phyloP scores from a whole-genome alignment of 495 filamentous ascomycete genomes.

The Neurospora sp. region DNA sequence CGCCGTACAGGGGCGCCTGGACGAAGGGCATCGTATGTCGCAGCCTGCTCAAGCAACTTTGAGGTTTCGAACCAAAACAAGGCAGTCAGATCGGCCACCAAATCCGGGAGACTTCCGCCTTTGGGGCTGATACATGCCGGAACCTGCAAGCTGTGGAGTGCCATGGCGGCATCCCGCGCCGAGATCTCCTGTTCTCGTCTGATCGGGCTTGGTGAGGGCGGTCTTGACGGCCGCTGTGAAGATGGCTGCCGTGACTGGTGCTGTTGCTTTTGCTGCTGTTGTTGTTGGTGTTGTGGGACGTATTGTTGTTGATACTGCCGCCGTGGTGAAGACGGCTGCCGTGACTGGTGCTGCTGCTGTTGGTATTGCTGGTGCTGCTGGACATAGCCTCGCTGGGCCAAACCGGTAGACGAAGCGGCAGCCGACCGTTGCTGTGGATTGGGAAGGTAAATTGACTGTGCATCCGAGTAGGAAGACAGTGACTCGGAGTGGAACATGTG shows the following conservation, averaged over 20 bases:
- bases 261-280: constrained; percentile 2
- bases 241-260: constrained; percentile 20
- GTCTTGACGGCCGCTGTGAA: constrained; percentile 20
- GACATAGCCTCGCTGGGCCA: background rate
- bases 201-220: constrained; percentile 17
- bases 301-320: background rate
- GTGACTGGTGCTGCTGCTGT: constrained; percentile 15
- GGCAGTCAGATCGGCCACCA: constrained; percentile 88
- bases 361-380: background rate
- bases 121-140: constrained; percentile 63
- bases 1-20: constrained; percentile 32
- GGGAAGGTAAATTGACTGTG: constrained; percentile 1
- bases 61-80: constrained; percentile 98
- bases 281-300: background rate
- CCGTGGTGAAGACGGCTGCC: constrained; percentile 15
- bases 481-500: constrained; percentile 1
- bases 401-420: background rate
- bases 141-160: constrained; percentile 55
- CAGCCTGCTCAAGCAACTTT: constrained; percentile 59
- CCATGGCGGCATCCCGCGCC: constrained; percentile 35
- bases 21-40: constrained; percentile 46
- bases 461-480: constrained; percentile 3
- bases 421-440: background rate
- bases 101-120: constrained; percentile 66
- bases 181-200: constrained; percentile 17